A percentile compares a stretch with the other conserved stretches of the same genome.
Evolutionary conservation across 2,329 filamentous ascomycete species (phyloP).

Genomic region (Aspergillus sp.): DNA sequence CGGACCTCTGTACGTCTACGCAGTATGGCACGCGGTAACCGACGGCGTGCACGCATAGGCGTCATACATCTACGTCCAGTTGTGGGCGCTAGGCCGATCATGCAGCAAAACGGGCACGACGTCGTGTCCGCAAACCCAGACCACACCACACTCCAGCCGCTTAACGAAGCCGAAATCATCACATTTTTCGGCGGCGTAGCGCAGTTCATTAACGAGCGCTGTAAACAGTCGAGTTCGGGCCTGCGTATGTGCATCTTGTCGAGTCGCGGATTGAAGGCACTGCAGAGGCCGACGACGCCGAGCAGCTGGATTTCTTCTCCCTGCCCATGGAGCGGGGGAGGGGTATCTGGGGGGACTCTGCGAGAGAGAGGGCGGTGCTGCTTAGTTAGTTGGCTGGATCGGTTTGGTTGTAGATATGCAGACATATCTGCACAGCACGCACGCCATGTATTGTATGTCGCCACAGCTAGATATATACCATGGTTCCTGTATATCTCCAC

Average conservation of each 20-base stretch:
- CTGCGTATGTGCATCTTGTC: slow-evolving; percentile 55
- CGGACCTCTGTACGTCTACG: slow-evolving; percentile 42
- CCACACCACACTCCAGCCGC: too few relatives aligned
- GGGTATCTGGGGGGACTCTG: too few relatives aligned
- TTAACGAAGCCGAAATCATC: slow-evolving; percentile 36
- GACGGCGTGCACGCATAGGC: slow-evolving; percentile 55
- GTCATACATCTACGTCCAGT: slow-evolving; percentile 51
- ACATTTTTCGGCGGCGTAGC: slow-evolving; percentile 34
- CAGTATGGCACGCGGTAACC: slow-evolving; percentile 52
- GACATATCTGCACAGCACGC: too few relatives aligned
- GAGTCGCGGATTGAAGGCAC: slow-evolving; percentile 43
- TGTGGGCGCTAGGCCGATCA: slow-evolving; percentile 52
- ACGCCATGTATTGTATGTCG: too few relatives aligned
- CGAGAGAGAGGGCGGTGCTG: too few relatives aligned
- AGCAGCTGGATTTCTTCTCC: slow-evolving; percentile 37
- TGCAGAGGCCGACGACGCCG: slow-evolving; percentile 23
- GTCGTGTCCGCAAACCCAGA: too few relatives aligned
- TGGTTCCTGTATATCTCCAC: too few relatives aligned
- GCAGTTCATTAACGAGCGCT: slow-evolving; percentile 53
- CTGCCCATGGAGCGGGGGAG: slow-evolving; percentile 32
- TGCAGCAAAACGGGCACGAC: slow-evolving; percentile 8
- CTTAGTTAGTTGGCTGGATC: too few relatives aligned
- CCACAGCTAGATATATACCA: too few relatives aligned
- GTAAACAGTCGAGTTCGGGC: slow-evolving; percentile 41
- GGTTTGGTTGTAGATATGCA: too few relatives aligned